Percentiles rank a stretch among this genome's conserved stretches.
Evolutionary conservation across 1,139 yeast species (phyloP).

Genomic region (Geotrichum histeridarum): DNA sequence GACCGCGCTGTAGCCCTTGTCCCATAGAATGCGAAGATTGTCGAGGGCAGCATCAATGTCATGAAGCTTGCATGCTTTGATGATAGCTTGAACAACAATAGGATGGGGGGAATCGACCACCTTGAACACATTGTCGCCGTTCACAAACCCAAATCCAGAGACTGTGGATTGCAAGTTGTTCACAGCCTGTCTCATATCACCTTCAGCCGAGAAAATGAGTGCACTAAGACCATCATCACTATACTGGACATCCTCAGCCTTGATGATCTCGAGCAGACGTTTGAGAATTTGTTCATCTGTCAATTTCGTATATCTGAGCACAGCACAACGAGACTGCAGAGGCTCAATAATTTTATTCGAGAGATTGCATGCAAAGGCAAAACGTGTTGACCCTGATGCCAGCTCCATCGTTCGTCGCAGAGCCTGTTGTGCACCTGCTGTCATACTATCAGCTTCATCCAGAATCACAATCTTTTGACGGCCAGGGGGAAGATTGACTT

Average conservation of each 20-base stretch:
- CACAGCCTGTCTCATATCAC: conserved; percentile 98
- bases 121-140: conserved; percentile 85
- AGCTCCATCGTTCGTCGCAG: conserved; percentile 95
- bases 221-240: conserved; percentile 93
- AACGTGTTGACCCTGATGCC: conserved; percentile 87
- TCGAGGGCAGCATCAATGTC: conserved; percentile 67
- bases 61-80: conserved; percentile 47
- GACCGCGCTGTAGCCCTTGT: conserved; percentile 86
- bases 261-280: conserved; percentile 66
- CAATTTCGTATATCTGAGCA: conserved; percentile 74
- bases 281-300: conserved; percentile 80
- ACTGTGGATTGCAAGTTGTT: conserved; percentile 91
- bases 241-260: conserved; percentile 66
- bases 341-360: conserved; percentile 95
- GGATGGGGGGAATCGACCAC: conserved; percentile 98
- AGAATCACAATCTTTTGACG: conserved; percentile 83
- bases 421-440: conserved; percentile 98
- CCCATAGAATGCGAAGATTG: conserved; percentile 68
- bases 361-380: conserved; percentile 96
- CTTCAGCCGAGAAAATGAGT: conserved; percentile 92
- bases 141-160: conserved; percentile 87
- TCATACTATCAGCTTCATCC: conserved; percentile 98
- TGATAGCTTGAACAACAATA: conserved; percentile 69
- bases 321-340: conserved; percentile 93
- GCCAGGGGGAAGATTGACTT: conserved; percentile 65